phyloP scores from a whole-genome alignment of 2,329 filamentous ascomycete genomes.

The Chaetoscypha palmicola region DNA sequence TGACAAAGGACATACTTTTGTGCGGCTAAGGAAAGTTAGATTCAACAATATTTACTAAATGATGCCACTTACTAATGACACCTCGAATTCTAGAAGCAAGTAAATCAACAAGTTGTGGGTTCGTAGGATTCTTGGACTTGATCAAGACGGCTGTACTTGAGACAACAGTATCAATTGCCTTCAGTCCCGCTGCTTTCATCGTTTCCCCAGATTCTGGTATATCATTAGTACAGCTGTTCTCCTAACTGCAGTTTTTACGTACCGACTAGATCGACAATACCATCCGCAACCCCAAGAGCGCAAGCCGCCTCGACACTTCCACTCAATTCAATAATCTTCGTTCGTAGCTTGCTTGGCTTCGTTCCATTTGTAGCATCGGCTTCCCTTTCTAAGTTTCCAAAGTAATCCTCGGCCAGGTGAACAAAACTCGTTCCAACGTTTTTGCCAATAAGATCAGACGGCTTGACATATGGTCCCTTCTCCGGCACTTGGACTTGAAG shows the following conservation, averaged over 20 bases:
- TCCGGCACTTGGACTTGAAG: conserved; percentile 95
- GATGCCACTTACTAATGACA: conserved; percentile 71
- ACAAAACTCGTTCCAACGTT: conserved; percentile 97
- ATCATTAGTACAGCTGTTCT: too few relatives aligned
- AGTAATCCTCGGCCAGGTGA: conserved; percentile 74
- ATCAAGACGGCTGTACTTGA: conserved; percentile 84
- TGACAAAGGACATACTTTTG: conserved; percentile 92
- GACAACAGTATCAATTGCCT: conserved; percentile 89
- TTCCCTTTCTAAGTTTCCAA: conserved; percentile 64
- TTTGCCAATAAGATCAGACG: conserved; percentile 78
- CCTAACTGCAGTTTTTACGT: too few relatives aligned
- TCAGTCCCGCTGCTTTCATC: conserved; percentile 91
- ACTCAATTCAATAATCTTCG: conserved; percentile 88
- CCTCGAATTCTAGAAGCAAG: conserved; percentile 83
- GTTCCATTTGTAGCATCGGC: conserved; percentile 33
- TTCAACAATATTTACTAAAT: too few relatives aligned
- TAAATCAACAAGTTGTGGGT: conserved; percentile 72
- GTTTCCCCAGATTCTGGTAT: conserved; percentile 89
- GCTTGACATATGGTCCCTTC: conserved; percentile 63
- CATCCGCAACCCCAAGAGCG: conserved; percentile 89
- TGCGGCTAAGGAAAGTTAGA: conserved; percentile 51
- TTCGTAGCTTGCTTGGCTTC: conserved; percentile 54
- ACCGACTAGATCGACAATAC: conserved; percentile 96
- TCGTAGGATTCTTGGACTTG: conserved; percentile 77
- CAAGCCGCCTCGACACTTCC: conserved; percentile 97